phyloP scores from a whole-genome alignment of 345 rosid genomes.

The Citrus reticulata region DNA sequence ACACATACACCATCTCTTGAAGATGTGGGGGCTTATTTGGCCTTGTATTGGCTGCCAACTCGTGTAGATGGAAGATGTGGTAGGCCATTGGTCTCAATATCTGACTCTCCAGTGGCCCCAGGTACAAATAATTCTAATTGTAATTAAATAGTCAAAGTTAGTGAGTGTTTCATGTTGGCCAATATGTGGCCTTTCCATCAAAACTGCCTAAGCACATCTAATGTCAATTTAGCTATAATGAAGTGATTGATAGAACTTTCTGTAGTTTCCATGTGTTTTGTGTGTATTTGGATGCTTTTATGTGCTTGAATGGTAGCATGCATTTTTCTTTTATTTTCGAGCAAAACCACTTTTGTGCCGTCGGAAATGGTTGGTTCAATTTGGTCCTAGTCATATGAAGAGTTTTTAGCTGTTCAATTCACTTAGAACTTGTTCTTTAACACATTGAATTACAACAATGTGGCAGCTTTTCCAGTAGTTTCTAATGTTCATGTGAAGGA shows the following conservation, averaged over 20 bases:
- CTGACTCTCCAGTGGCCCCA: conserved; percentile 72
- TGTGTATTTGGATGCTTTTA: background rate
- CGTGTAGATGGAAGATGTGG: conserved; percentile 89
- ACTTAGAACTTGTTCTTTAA: conserved; percentile 14
- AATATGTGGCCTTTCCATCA: background rate
- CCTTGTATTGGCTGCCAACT: conserved; percentile 76
- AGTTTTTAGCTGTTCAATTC: background rate
- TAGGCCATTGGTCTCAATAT: conserved; percentile 67
- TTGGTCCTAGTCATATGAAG: background rate
- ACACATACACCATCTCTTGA: conserved; percentile 76
- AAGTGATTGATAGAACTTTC: background rate
- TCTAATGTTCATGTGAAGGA: conserved; percentile 62
- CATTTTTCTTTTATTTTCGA: background rate
- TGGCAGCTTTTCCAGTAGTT: conserved; percentile 77
- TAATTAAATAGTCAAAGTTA: background rate
- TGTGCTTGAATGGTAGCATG: background rate
- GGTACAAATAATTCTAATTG: conserved; percentile 33
- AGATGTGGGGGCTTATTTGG: conserved; percentile 81
- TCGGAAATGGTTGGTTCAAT: background rate
- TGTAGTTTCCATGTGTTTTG: background rate
- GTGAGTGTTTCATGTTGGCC: background rate
- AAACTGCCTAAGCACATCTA: background rate
- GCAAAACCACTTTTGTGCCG: background rate
- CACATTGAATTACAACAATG: conserved; percentile 17
- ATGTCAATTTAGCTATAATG: background rate